Percentiles rank a stretch among this genome's conserved stretches.
phyloP scores from a whole-genome alignment of 371 early-diverging fungal species.

The Smittium mucronatum region DNA sequence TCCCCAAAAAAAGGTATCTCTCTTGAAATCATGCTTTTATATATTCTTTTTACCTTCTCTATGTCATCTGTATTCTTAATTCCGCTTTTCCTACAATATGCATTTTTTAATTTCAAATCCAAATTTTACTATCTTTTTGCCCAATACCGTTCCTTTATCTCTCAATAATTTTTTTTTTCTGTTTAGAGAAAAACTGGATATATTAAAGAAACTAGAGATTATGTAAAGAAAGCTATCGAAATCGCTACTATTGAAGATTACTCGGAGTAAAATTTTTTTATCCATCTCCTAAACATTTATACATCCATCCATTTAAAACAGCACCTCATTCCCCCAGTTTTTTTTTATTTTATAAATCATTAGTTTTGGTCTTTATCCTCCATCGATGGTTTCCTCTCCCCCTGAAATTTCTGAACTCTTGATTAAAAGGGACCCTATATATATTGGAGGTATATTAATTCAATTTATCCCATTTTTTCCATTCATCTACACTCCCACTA shows the following conservation, averaged over 20 bases:
- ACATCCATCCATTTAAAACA: too few relatives aligned
- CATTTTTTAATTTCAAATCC: too few relatives aligned
- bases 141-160: neutral
- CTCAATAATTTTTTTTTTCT: neutral
- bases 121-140: too few relatives aligned
- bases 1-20: neutral
- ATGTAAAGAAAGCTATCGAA: neutral
- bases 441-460: neutral
- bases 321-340: too few relatives aligned
- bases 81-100: too few relatives aligned
- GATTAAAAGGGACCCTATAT: neutral
- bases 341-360: too few relatives aligned
- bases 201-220: slow-evolving; percentile 4
- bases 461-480: neutral
- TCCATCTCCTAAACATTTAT: too few relatives aligned
- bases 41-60: neutral
- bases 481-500: neutral
- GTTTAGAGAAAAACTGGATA: neutral
- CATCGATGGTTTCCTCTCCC: neutral
- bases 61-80: too few relatives aligned
- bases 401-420: neutral
- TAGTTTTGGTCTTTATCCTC: slow-evolving; percentile 4
- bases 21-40: neutral
- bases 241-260: neutral
- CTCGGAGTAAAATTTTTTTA: neutral